Evolutionary conservation across 805 yeast species (phyloP), one percentile per base, ranked within the genome.

Genomic region (Pichia cabralensis): DNA sequence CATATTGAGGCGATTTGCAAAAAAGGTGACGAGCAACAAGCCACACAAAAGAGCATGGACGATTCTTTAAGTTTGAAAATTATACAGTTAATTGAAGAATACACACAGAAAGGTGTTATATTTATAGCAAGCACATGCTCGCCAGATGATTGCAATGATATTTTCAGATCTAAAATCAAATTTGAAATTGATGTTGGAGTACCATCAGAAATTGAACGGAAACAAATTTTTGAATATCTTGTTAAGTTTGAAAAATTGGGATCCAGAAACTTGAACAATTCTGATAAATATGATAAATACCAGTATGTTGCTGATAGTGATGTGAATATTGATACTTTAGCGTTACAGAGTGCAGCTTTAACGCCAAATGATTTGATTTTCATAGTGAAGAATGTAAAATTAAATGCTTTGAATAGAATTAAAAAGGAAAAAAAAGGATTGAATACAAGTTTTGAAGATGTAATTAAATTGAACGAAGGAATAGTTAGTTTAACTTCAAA

Each of bases 291-390:
- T 8, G 46, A 43, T 15, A 31, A 36, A n/a, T 40, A 36, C 22
- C 26, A 21, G 11, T 65, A 49, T 40, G 38, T 42, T 1, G 43
- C 61, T 6, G 54, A 71, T 13, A 58, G 61, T 11, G 78, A 80
- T 45, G 71, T 86, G 4, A 67, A 75, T 3, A 46, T 70, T 6
- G 58, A 65, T 1, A 58, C 72, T 0, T 60, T 92, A 21, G 80
- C 96, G 0, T 58, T 81, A 32, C 95, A 86, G 48, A 81, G 95
- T 39, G 97, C 97, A 3, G 97, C 97, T 15, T 64, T 89, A 35
- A 81, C 92, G 0, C 94, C 96, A 2, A 64, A 80, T 15, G 96
- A 92, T 53, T 62, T 89, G 30, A 60, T 60, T 3, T 74, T 89
- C 0, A 83, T 86, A 39, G 72, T 86, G 5, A 66, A 70, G 14